Evolutionary conservation across 768 basidiomycete species (phyloP).

Genomic region (Suillus tomentosus): DNA sequence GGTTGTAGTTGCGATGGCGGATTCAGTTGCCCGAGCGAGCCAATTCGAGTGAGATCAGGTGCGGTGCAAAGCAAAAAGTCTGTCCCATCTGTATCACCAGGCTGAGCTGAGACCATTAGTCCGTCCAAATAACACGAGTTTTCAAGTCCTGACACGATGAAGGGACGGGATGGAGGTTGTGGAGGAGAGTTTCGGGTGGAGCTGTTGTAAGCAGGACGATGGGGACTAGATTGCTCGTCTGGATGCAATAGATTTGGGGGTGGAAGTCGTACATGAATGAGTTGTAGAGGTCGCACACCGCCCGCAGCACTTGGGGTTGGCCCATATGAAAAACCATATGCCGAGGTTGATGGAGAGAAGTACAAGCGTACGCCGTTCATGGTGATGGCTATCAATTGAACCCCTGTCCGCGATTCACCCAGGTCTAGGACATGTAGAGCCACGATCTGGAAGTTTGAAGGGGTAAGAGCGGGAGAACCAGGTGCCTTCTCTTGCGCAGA

Average conservation of each 20-base stretch:
- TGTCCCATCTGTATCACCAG: constrained; percentile 69
- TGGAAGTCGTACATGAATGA: constrained; percentile 79
- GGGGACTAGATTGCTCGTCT: constrained; percentile 60
- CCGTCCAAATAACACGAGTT: constrained; percentile 68
- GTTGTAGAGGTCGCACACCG: constrained; percentile 50
- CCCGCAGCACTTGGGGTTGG: constrained; percentile 30
- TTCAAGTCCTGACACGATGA: constrained; percentile 59
- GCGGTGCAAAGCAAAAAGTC: constrained; percentile 77
- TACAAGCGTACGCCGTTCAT: constrained; percentile 83
- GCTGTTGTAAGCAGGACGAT: constrained; percentile 52
- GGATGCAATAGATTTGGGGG: constrained; percentile 77
- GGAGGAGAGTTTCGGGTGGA: constrained; percentile 43
- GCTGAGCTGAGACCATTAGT: constrained; percentile 68
- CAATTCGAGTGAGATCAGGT: constrained; percentile 75
- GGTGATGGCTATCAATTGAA: constrained; percentile 82
- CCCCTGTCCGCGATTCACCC: constrained; percentile 64
- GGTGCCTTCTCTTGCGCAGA: constrained; percentile 80
- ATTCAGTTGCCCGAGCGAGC: constrained; percentile 66
- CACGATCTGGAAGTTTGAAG: constrained; percentile 69
- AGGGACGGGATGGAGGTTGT: constrained; percentile 54
- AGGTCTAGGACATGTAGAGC: constrained; percentile 69
- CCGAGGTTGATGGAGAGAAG: constrained; percentile 59
- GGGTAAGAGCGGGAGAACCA: constrained; percentile 69
- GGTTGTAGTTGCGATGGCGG: constrained; percentile 40
- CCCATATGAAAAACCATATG: constrained; percentile 53